Conservation (phyloP, 768 basidiomycete species). For the Mrakia hoshinonis region DNA sequence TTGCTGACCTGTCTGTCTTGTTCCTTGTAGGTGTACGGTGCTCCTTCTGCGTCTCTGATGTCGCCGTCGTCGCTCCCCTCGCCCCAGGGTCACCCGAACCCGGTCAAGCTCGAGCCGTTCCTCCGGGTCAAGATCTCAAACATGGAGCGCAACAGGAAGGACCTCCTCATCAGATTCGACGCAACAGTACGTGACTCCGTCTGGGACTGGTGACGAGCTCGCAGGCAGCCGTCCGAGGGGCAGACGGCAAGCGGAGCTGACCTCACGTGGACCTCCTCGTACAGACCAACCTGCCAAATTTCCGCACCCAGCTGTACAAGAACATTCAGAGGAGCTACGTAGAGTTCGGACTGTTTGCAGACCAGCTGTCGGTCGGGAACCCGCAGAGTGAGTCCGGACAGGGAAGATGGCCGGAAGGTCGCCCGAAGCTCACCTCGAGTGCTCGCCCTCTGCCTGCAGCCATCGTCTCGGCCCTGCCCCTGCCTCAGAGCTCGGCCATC, state of each 20-base stretch:
- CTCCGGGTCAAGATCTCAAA: slow-evolving; percentile 81
- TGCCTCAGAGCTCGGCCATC: slow-evolving; percentile 92
- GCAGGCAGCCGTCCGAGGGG: background rate
- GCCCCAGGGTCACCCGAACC: background rate
- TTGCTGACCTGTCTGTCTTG: background rate
- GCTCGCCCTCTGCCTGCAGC: slow-evolving; percentile 36
- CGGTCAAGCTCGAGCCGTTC: slow-evolving; percentile 44
- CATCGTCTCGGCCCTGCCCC: slow-evolving; percentile 86
- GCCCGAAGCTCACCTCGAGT: background rate
- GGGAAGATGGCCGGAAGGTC: background rate
- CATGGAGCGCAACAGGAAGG: slow-evolving; percentile 87
- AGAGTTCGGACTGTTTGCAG: slow-evolving; percentile 91
- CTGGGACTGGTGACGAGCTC: background rate
- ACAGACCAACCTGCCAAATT: slow-evolving; percentile 89
- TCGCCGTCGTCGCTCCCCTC: slow-evolving; percentile 16
- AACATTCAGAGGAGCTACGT: slow-evolving; percentile 90
- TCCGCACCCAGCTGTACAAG: slow-evolving; percentile 51
- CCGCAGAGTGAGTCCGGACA: slow-evolving; percentile 57
- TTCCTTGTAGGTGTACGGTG: slow-evolving; percentile 19
- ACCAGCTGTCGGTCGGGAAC: slow-evolving; percentile 75
- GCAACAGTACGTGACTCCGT: slow-evolving; percentile 69
- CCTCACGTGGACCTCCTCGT: background rate
- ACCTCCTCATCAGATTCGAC: slow-evolving; percentile 87
- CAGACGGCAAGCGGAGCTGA: background rate
- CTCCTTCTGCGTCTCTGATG: slow-evolving; percentile 19